Evolutionary conservation across 2,329 filamentous ascomycete genomes (phyloP).

Genomic region (Hypomyces perniciosus): DNA sequence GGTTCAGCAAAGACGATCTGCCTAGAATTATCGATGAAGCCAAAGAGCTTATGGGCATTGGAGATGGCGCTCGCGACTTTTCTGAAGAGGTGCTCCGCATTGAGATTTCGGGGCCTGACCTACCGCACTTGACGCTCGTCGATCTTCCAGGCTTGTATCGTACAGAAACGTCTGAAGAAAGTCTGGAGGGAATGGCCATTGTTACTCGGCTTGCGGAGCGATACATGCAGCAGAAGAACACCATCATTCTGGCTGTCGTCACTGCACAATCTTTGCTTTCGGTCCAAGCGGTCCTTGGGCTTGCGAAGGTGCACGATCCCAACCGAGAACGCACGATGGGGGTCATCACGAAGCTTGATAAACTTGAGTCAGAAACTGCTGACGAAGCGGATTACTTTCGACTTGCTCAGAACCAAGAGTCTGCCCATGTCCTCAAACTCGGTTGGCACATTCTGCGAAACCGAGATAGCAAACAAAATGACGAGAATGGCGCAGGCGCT

Average conservation of each 20-base stretch:
- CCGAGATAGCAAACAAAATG: slow-evolving; percentile 26
- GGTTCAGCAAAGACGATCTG: slow-evolving; percentile 24
- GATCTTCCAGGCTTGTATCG: slow-evolving; percentile 53
- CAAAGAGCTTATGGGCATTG: slow-evolving; percentile 44
- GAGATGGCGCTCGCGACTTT: slow-evolving; percentile 28
- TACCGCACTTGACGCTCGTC: slow-evolving; percentile 50
- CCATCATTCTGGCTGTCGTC: slow-evolving; percentile 55
- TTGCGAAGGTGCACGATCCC: slow-evolving; percentile 26
- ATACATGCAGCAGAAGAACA: slow-evolving; percentile 52
- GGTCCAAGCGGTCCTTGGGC: slow-evolving; percentile 42
- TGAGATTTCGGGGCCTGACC: slow-evolving; percentile 41
- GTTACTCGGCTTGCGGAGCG: slow-evolving; percentile 42
- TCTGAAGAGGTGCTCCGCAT: slow-evolving; percentile 41
- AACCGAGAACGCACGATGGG: slow-evolving; percentile 41
- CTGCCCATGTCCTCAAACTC: slow-evolving; percentile 26
- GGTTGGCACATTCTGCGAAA: slow-evolving; percentile 54
- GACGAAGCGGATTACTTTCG: slow-evolving; percentile 30
- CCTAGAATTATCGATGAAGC: slow-evolving; percentile 33
- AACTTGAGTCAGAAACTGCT: slow-evolving; percentile 5
- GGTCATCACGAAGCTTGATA: slow-evolving; percentile 52
- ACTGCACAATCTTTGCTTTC: slow-evolving; percentile 49
- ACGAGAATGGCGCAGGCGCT: slow-evolving; percentile 12
- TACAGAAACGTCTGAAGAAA: slow-evolving; percentile 39
- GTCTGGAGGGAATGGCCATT: slow-evolving; percentile 34
- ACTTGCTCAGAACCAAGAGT: slow-evolving; percentile 39